phyloP scores from a whole-genome alignment of 139 green algal species.

The Picochlorum sp. region DNA sequence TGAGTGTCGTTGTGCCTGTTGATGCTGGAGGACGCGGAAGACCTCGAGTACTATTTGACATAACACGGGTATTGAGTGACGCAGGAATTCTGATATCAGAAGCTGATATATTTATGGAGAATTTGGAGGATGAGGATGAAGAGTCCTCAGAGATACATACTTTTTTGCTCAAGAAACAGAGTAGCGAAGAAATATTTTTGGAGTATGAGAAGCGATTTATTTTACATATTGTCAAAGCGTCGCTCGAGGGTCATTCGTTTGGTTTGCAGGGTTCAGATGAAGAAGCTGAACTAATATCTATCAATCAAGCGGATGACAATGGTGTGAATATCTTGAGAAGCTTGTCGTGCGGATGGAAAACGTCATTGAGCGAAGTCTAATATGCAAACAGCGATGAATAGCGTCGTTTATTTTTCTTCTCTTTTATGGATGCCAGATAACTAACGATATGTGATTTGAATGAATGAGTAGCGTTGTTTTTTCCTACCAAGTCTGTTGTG shows the following conservation, averaged over 20 bases:
- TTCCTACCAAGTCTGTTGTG: no score
- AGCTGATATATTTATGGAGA: constrained; percentile 19
- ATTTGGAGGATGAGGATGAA: background rate
- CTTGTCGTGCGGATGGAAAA: no score
- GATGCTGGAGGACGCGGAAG: constrained; percentile 48
- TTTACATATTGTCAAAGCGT: constrained; percentile 13
- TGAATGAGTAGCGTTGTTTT: no score
- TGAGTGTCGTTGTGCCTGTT: constrained; percentile 43
- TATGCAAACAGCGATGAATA: no score
- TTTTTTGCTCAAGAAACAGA: constrained; percentile 32
- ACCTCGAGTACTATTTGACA: constrained; percentile 60
- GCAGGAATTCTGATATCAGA: constrained; percentile 27
- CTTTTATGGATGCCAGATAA: no score
- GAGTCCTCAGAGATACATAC: constrained; percentile 33
- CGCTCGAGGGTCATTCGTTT: constrained; percentile 10
- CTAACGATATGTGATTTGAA: no score
- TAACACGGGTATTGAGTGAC: constrained; percentile 42
- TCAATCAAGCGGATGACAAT: no score
- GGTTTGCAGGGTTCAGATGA: background rate
- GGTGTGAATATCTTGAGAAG: no score
- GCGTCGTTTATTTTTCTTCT: no score
- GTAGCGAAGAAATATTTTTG: background rate
- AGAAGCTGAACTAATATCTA: no score
- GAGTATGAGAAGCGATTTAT: constrained; percentile 15
- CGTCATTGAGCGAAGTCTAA: no score